Base-by-base conservation (phyloP, 1,139 yeast genomes). In the Citeromyces hawaiiensis region DNA sequence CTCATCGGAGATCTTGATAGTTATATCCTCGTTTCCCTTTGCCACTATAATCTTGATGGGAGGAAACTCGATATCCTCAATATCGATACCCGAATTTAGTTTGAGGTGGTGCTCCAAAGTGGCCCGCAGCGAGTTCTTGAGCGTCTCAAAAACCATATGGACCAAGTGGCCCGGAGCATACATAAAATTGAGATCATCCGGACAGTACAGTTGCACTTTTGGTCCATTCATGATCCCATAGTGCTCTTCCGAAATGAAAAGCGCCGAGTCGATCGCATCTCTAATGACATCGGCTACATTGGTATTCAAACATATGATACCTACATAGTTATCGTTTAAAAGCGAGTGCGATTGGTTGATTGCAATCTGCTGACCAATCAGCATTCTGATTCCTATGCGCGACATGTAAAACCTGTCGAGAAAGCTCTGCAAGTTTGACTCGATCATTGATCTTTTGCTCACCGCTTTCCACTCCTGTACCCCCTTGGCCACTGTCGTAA, bases 401-500 rank as follows among this genome's bases (percentile, higher is more conserved):
- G 86, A 78, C 86, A 85, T 76, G 60, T 85, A 85, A 56, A 85
- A 85, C 29, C 91, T 58, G 57, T 85, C 94, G 47, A 85, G 63
- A 52, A 85, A 85, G 11, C 79, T 70, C 56, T 85, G 94, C 38
- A 85, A 76, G 16, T 76, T 70, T 27, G 83, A 72, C 49, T 76
- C 78, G 33, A 66, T 74, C 47, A 54, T 64, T 34, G 65, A 61
- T 2, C 66, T 66, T 48, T 63, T 63, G 50, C 69, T 70, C 48
- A 66, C 72, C 17, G 59, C 55, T 54, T 86, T 86, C 95, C 95
- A 87, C 59, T 83, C 94, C 51, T 81, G 78, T 8, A 86, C 94
- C 15, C 96, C 96, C 51, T 83, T 88, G 1, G 96, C 96, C 58
- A 87, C 81, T 0, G 95, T 86, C 9, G 94, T 83, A 10, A 87